Base-by-base conservation (phyloP, 768 basidiomycete species). In the Leccinum obscurum region DNA sequence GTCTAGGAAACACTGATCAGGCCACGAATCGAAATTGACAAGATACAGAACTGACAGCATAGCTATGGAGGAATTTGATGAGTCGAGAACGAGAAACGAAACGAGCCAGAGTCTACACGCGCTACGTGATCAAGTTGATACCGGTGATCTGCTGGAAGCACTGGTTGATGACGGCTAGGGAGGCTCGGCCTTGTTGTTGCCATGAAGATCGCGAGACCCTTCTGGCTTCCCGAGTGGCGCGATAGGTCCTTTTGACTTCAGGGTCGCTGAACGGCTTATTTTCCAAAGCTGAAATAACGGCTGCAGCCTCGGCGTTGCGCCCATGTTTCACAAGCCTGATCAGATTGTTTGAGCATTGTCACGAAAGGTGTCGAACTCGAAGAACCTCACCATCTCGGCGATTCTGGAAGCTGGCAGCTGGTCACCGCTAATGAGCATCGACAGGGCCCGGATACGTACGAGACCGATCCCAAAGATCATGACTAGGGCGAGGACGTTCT, bases 101-200 rank as follows among this genome's bases (percentile, higher is more conserved):
- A 20, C 35, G 35, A 66, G 17, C 39, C 65, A 26, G 24, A 26
- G 24, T 54, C 60, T 67, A 68, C 28, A 78, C 83, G 54, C 73
- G 84, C 74, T 85, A 88, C 2, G 84, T 86, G 69, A 88, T 86
- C 59, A 88, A 68, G 68, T 85, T 87, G 71, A 86, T 85, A 7
- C 86, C 86, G 6, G 84, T 83, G 32, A 88, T 85, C 75, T 88
- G 87, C 69, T 88, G 85, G 76, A 87, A 87, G 67, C 84, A 84
- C 65, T 88, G 87, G 52, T 81, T 81, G 52, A 81, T 72, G 22
- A 87, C 75, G 3, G 82, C 88, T 51, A 87, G 68, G 51, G 78
- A 69, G 15, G 82, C 82, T 48, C 87, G 24, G 26, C 44, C 15
- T 54, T 32, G 41, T 56, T 61, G 32, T 58, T 50, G 3, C 30